Evolutionary conservation across 345 rosid species (phyloP), one percentile per base, ranked within the genome.

Genomic region (Kernera saxatilis): DNA sequence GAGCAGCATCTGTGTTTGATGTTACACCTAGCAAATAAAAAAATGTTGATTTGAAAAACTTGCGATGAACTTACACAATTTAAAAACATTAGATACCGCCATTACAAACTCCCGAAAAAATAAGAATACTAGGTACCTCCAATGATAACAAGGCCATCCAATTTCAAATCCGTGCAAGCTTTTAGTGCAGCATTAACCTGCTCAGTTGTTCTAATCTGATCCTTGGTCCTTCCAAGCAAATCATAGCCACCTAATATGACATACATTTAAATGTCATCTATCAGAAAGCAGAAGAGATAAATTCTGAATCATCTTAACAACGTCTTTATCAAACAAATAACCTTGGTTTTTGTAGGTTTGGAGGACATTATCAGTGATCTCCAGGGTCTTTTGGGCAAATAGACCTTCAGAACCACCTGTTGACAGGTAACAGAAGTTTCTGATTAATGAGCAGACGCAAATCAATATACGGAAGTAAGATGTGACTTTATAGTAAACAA

Each of bases 381-480:
- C 90, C 66, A 91, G 82, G 61, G 89, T 88, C 80, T 91, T 89
- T 72, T 91, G 91, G 8, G 96, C 96, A 84, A 91, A 94, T 13
- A 94, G 84, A 74, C 99, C 99, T 81, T 94, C 95, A 29, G 97
- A 91, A 29, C 99, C 97, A 71, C 97, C 97, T 94, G 79, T 74
- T 52, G 11, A 74, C 6, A 60, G 19, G 55, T 13, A 30, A 44
- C 37, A 64, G 18, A 27, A 43, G 23, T 49, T 41, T 37, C 3
- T 8, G 12, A 30, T 50, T 33, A 19, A 12, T 27, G 18, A 11
- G 11, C 11, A 48, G 9, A 13, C 26, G 36, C 26, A 13, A 21
- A 65, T 52, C 25, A 37, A 56, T 4, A 56, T 4, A 58, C 14
- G 11, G 3, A 49, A 49, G 5, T 1, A 70, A 40, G 48, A 49